Percentiles rank a stretch among this genome's conserved stretches.
Conservation (phyloP, 805 yeast species). For the Citeromyces nyonsensis region DNA sequence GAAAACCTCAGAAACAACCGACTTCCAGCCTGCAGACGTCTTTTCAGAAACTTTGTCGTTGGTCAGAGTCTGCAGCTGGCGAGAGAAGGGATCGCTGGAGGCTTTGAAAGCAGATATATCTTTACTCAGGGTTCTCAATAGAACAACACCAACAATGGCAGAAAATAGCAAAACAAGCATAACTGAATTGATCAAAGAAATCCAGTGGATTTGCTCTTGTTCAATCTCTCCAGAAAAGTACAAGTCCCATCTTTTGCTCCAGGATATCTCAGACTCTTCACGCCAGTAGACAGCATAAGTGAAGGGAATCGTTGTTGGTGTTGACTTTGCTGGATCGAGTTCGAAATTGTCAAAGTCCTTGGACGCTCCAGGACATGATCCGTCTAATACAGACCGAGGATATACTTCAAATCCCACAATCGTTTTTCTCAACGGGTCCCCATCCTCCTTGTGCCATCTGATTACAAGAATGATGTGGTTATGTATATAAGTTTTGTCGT, state of each 20-base stretch:
- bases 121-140: conserved; percentile 35
- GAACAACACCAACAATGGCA: conserved; percentile 46
- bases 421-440: conserved; percentile 22
- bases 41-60: conserved; percentile 1
- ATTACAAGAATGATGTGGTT: conserved; percentile 75
- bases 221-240: conserved; percentile 42
- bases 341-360: conserved; percentile 43
- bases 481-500: conserved; percentile 47
- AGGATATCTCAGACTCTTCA: conserved; percentile 53
- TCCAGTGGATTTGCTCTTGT: conserved; percentile 54
- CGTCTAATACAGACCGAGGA: conserved; percentile 61
- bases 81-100: conserved; percentile 2
- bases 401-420: conserved; percentile 87
- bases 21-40: conserved; percentile 29
- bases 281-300: conserved; percentile 85
- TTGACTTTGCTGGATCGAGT: conserved; percentile 24
- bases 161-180: conserved; percentile 49
- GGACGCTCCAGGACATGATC: conserved; percentile 61
- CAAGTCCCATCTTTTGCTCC: conserved; percentile 60
- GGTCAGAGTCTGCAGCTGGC: background rate
- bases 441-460: conserved; percentile 43
- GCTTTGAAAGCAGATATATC: conserved; percentile 17
- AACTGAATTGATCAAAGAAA: conserved; percentile 57
- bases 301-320: conserved; percentile 41
- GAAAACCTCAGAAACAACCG: conserved; percentile 36